Conservation (phyloP, 345 rosid species). For the Brassica napus region Da-Ae NC_063436.1:19917001-19917500, state of each 20-base stretch:
- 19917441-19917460: slow-evolving; percentile 84
- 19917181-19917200: slow-evolving; percentile 47
- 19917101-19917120: no score
- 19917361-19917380: slow-evolving; percentile 51
- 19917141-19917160: no score
- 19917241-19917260: slow-evolving; percentile 31
- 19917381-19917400: slow-evolving; percentile 45
- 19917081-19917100: no score
- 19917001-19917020: no score
- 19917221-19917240: slow-evolving; percentile 82
- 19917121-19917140: no score
- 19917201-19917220: slow-evolving; percentile 60
- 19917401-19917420: slow-evolving; percentile 73
- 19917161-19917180: no score
- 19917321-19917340: slow-evolving; percentile 50
- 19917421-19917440: slow-evolving; percentile 98
- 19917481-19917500: slow-evolving; percentile 80
- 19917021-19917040: no score
- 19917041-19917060: no score
- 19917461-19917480: slow-evolving; percentile 68
- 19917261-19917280: slow-evolving; percentile 2
- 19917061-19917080: no score
- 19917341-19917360: slow-evolving; percentile 53
- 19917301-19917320: slow-evolving; percentile 65
- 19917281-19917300: slow-evolving; percentile 67